Evolutionary conservation across 352 stramenopile genomes (phyloP).

Genomic region (Pythium chondricola): DNA sequence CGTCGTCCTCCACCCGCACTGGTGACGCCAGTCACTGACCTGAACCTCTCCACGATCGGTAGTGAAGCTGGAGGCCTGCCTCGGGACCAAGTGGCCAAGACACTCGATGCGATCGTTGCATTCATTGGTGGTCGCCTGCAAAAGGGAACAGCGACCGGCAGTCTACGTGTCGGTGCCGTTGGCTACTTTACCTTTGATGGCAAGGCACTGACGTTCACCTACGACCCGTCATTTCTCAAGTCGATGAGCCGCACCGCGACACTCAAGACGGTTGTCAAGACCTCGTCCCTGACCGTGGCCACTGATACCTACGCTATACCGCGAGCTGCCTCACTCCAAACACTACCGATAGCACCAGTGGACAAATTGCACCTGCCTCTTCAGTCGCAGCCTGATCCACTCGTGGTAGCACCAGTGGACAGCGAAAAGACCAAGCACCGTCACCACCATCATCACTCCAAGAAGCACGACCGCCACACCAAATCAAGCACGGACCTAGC

Average conservation of each 20-base stretch:
- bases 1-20: conserved; percentile 35
- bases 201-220: conserved; percentile 35
- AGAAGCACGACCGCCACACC: background rate
- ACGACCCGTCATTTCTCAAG: conserved; percentile 31
- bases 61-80: conserved; percentile 28
- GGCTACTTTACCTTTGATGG: conserved; percentile 40
- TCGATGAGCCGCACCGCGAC: background rate
- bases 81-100: conserved; percentile 33
- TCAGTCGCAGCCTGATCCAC: background rate
- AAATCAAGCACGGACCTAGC: conserved; percentile 11
- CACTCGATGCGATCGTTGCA: conserved; percentile 33
- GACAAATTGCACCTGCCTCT: background rate
- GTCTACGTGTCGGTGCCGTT: conserved; percentile 25
- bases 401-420: background rate
- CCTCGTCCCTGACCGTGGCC: background rate
- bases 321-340: conserved; percentile 5
- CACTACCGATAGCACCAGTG: background rate
- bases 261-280: background rate
- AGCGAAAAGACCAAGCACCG: background rate
- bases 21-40: conserved; percentile 30
- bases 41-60: conserved; percentile 42
- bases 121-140: conserved; percentile 41
- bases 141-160: conserved; percentile 17
- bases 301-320: background rate
- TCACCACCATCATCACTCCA: background rate